Evolutionary conservation across 257 asterid species (phyloP), one percentile per base, ranked within the genome.

Genomic region (Solanum bulbocastanum): DNA sequence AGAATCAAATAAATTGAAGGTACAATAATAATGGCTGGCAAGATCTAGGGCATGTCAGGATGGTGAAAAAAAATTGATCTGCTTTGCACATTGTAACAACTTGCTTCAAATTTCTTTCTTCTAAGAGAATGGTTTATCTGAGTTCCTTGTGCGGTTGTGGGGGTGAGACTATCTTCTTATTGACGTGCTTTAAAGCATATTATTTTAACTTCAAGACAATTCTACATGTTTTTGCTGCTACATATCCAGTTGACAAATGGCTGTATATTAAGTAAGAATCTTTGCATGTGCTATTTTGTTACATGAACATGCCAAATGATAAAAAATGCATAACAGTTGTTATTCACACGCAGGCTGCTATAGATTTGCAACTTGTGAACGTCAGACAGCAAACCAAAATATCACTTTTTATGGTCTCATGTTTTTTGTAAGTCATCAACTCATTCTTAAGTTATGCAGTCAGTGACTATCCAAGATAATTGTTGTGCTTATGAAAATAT

Each of bases 351-450:
- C 90, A 95, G 98, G 93, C 60, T 96, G 98, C 91, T 93, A 91
- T 89, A 93, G 87, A 94, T 86, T 96, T 92, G 91, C 98, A 14
- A 90, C 98, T 6, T 96, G 98, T 84, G 91, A 92, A 84, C 88
- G 95, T 83, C 90, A 88, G 85, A 88, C 98, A 6, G 93, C 88
- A 86, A 94, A 86, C 91, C 98, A 96, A 92, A 96, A 94, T 87
- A 92, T 96, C 90, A 96, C 95, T 89, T 96, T 95, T 14, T 96
- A 94, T 90, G 98, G 98, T 87, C 93, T 82, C 66, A 88, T 96
- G 96, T 94, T 96, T 66, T 93, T 96, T 22, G 98, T 96, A 92
- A 93, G 98, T 84, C 36, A 71, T 65, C 25, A 65, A 86, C 37
- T 56, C 73, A 87, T 46, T 71, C 88, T 86, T 42, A 7, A 25